Conservation (phyloP, 306 rosid genomes). For the Malus asiatica region DNA sequence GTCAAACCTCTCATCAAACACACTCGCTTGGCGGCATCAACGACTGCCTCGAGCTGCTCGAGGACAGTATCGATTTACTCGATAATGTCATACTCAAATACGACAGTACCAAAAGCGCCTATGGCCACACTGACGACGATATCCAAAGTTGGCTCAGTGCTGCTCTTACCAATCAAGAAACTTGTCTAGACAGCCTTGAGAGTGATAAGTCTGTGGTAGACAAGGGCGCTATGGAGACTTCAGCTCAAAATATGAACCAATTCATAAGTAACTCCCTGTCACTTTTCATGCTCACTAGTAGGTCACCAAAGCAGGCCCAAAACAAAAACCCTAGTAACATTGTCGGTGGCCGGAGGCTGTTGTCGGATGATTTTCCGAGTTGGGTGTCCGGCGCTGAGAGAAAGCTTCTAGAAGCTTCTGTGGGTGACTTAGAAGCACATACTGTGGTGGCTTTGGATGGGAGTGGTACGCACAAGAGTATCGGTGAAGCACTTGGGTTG, state of each 20-base stretch:
- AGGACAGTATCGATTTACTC: constrained; percentile 24
- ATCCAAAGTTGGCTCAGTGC: constrained; percentile 35
- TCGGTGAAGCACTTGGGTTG: constrained; percentile 14
- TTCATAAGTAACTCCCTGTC: constrained; percentile 16
- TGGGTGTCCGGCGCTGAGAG: constrained; percentile 23
- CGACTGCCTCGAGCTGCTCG: constrained; percentile 32
- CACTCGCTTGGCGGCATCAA: not conserved
- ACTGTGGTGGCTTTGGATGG: constrained; percentile 39
- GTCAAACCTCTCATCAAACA: not conserved
- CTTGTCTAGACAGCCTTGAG: constrained; percentile 26
- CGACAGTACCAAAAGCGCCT: not conserved
- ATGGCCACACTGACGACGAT: not conserved
- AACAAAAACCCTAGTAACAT: not conserved
- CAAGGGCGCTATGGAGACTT: not conserved
- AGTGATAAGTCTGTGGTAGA: not conserved
- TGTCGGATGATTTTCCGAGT: constrained; percentile 13
- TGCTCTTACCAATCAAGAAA: constrained; percentile 30
- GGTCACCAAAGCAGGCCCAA: not conserved
- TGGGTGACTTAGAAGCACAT: constrained; percentile 13
- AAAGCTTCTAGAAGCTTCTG: constrained; percentile 20
- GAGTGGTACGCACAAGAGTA: constrained; percentile 27
- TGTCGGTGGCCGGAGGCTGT: constrained; percentile 7
- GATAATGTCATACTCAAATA: not conserved
- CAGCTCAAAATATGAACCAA: constrained; percentile 5
- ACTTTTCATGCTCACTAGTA: not conserved